Conservation (phyloP, 208 protist genomes). For the Polymyxa betae region DNA sequence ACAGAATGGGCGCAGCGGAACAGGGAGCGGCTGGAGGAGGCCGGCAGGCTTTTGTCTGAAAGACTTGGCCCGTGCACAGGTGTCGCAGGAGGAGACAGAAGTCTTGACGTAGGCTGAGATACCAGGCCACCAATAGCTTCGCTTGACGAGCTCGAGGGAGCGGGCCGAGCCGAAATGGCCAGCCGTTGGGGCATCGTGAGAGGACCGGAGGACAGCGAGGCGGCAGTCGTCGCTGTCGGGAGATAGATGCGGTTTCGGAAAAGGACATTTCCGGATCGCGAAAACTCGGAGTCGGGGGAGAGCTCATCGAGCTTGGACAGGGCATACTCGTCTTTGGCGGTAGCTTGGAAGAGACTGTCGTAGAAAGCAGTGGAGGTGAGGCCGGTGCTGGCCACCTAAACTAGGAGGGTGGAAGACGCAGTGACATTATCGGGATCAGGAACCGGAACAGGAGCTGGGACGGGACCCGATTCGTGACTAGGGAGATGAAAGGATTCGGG, state of each 20-base stretch:
- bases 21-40: too few species aligned
- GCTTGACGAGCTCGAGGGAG: neutral
- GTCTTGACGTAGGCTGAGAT: neutral
- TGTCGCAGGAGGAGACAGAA: neutral
- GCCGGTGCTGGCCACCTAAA: neutral
- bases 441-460: neutral
- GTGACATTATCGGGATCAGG: neutral
- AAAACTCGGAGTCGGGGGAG: neutral
- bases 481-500: too few species aligned
- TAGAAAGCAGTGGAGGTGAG: neutral
- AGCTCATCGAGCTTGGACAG: too few species aligned
- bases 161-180: slow-evolving; percentile 20
- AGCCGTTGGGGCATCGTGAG: slow-evolving; percentile 13
- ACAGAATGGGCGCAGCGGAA: too few species aligned
- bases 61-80: too few species aligned
- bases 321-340: neutral
- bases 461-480: too few species aligned
- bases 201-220: neutral
- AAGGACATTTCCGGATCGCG: neutral
- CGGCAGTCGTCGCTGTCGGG: neutral
- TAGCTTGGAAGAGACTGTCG: neutral
- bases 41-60: too few species aligned
- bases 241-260: neutral
- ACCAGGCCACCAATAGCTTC: slow-evolving; percentile 20
- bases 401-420: too few species aligned